Percentiles rank a stretch among this genome's conserved stretches.
These are phyloP conservation scores for Odontarrhena argentea DNA, from an alignment of 345 rosid species.

Conservation along the genomic window DNA sequence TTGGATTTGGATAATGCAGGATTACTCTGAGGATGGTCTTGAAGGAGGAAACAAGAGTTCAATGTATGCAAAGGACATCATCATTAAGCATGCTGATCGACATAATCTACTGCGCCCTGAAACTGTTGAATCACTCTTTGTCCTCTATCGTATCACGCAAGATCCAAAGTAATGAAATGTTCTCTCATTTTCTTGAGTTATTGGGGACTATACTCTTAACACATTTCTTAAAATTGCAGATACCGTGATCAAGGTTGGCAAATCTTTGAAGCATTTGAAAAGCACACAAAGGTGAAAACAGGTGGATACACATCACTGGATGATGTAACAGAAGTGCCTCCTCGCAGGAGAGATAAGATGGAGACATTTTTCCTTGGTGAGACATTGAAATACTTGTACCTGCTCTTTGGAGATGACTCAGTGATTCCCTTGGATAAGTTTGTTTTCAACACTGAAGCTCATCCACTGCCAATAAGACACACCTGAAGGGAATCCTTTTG, in stretches of 20 bases:
- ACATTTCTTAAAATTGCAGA: conserved; percentile 46
- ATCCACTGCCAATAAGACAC: conserved; percentile 72
- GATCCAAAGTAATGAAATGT: conserved; percentile 62
- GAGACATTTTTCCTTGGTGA: conserved; percentile 94
- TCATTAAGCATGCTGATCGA: conserved; percentile 81
- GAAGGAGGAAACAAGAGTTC: conserved; percentile 93
- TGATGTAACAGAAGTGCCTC: conserved; percentile 81
- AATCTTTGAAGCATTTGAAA: conserved; percentile 92
- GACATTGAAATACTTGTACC: conserved; percentile 84
- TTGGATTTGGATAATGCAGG: conserved; percentile 55
- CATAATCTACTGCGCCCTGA: conserved; percentile 97
- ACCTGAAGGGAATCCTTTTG: conserved; percentile 31
- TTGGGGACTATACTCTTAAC: neutral
- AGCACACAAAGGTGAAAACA: conserved; percentile 69
- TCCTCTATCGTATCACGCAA: conserved; percentile 81
- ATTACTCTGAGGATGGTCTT: conserved; percentile 72
- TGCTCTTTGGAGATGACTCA: conserved; percentile 80
- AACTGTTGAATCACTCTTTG: conserved; percentile 92
- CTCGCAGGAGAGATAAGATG: conserved; percentile 87
- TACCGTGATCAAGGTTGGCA: conserved; percentile 97
- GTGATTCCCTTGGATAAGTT: conserved; percentile 78
- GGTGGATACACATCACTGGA: conserved; percentile 88
- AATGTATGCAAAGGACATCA: conserved; percentile 71
- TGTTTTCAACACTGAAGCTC: conserved; percentile 94
- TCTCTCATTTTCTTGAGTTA: conserved; percentile 21